Evolutionary conservation across 2,329 filamentous ascomycete genomes (phyloP), one percentile per base, ranked within the genome.

Genomic region (Penicillium polonicum): DNA sequence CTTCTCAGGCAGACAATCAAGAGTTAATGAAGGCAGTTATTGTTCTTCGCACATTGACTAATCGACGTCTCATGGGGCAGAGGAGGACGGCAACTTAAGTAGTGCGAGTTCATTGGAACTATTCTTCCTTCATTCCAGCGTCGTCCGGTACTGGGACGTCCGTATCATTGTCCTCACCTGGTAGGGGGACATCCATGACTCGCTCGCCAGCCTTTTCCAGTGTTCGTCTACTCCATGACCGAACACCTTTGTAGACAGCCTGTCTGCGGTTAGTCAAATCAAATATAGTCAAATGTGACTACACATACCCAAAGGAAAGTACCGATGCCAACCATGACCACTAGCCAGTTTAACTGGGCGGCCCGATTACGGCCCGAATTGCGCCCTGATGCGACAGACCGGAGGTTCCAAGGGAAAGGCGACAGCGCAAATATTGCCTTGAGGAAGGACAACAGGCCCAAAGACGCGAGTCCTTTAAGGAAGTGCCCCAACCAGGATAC

Each of bases 11-110:
- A 56, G 59, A 50, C 48, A 39, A 41, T 57, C 61, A 63, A 67
- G 66, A 66, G 72, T 74, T 74, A 69, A 62, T 33, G 65, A 71
- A 73, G 70, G 66, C 61, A 65, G 68, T 52, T 65, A 68, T 83
- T 68, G 65, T 83, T 96, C 82, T 96, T 82, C 90, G 92, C 92
- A 95, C 89, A 87, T 86, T 90, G 92, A 96, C 92, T 94, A 87
- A 92, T 94, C 87, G 88, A 87, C 90, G 92, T 85, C 85, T 86
- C 87, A 93, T 84, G 84, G 89, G 83, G 79, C 55, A 57, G 55
- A 84, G 82, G 81, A 81, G 86, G 84, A 84, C 92, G 91, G 85
- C 90, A 96, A 94, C 92, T 96, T 89, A 96, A 88, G 89, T 90
- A 88, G 89, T 93, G 91, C 91, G 89, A 59, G 48, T 55, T 67